Conservation (phyloP, 768 basidiomycete genomes). For the Lactarius psammicola region DNA sequence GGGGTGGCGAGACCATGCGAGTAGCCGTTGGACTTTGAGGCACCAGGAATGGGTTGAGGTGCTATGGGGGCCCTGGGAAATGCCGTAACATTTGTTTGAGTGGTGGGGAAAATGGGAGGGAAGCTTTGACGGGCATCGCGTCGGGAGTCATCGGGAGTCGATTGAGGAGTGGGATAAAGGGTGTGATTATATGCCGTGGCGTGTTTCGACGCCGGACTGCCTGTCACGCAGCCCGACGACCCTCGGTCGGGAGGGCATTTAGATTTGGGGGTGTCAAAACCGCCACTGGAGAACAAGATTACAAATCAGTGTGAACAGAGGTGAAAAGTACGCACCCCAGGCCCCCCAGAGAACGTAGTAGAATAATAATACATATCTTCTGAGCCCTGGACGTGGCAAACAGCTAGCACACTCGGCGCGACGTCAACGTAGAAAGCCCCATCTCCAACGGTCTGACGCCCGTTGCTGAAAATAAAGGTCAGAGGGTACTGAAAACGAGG, state of each 20-base stretch:
- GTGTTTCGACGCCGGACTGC: slow-evolving; percentile 69
- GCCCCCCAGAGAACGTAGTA: slow-evolving; percentile 92
- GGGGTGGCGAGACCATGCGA: slow-evolving; percentile 57
- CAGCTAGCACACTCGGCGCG: slow-evolving; percentile 75
- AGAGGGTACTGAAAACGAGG: slow-evolving; percentile 1
- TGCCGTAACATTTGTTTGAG: slow-evolving; percentile 22
- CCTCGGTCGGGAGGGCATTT: slow-evolving; percentile 97
- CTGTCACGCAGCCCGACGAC: slow-evolving; percentile 96
- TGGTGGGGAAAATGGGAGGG: slow-evolving; percentile 34
- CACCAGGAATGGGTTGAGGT: slow-evolving; percentile 32
- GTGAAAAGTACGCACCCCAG: slow-evolving; percentile 53
- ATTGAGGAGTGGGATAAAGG: slow-evolving; percentile 38
- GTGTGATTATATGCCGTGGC: slow-evolving; percentile 18
- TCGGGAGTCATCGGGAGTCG: slow-evolving; percentile 38
- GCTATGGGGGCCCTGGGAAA: slow-evolving; percentile 20
- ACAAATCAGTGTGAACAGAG: background rate
- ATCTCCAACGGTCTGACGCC: slow-evolving; percentile 95
- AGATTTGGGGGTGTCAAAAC: slow-evolving; percentile 85
- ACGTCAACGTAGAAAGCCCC: slow-evolving; percentile 79
- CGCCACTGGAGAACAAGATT: slow-evolving; percentile 59
- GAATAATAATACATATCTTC: slow-evolving; percentile 88
- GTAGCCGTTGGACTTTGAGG: slow-evolving; percentile 20
- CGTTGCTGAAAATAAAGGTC: slow-evolving; percentile 62
- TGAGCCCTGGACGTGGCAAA: slow-evolving; percentile 79
- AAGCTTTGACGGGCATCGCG: slow-evolving; percentile 38